Percentiles rank a stretch among this genome's conserved stretches.
These are phyloP conservation scores for Sonneratia caseolaris DNA, from an alignment of 345 rosid genomes.

Conservation along the genomic window DNA sequence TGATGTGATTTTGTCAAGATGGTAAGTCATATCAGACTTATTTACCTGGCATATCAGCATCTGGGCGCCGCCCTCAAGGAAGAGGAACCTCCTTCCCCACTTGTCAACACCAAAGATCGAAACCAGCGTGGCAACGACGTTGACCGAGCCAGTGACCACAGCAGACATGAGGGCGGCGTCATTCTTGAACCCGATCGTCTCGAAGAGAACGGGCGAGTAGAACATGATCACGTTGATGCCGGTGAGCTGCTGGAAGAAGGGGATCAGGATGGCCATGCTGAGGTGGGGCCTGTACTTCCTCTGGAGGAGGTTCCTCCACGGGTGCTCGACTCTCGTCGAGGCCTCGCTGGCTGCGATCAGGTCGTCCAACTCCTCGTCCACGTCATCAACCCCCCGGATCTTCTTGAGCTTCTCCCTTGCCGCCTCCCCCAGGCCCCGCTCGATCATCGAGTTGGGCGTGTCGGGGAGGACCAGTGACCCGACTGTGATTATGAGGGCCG, in stretches of 20 bases:
- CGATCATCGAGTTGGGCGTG: constrained; percentile 93
- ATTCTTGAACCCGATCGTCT: constrained; percentile 56
- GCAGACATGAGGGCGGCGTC: constrained; percentile 77
- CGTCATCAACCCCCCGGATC: constrained; percentile 60
- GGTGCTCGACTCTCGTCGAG: constrained; percentile 58
- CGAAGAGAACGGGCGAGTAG: constrained; percentile 79
- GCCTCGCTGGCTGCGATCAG: constrained; percentile 66
- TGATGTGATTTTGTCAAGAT: too few species aligned
- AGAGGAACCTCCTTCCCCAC: constrained; percentile 75
- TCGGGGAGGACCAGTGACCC: constrained; percentile 84
- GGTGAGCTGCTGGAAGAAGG: constrained; percentile 78
- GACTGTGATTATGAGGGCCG: constrained; percentile 66
- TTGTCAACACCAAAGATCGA: constrained; percentile 76
- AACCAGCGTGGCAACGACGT: constrained; percentile 53
- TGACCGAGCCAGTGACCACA: constrained; percentile 69
- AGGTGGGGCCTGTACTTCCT: constrained; percentile 82
- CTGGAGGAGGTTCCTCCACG: constrained; percentile 68
- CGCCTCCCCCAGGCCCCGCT: constrained; percentile 55
- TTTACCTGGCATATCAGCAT: constrained; percentile 78
- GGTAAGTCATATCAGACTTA: too few species aligned
- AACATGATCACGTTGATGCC: constrained; percentile 88
- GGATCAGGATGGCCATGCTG: constrained; percentile 62
- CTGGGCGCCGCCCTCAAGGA: constrained; percentile 75
- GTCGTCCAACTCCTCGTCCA: constrained; percentile 69
- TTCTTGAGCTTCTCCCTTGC: constrained; percentile 48